Base-by-base conservation (phyloP, 495 filamentous ascomycete genomes). In the Neurospora sp. region DNA sequence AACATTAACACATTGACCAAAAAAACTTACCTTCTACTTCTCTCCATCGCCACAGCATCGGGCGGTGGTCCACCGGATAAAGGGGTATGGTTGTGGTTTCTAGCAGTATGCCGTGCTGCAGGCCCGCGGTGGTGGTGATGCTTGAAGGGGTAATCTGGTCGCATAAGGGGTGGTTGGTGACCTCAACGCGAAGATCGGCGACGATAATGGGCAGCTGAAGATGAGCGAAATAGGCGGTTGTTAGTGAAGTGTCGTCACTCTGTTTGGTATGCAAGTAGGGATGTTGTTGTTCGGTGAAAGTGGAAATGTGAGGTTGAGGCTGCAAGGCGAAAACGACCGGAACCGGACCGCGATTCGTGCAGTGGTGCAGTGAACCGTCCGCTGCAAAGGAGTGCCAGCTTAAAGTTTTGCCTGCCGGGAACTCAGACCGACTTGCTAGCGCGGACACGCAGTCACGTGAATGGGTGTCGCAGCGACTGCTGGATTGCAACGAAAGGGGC, bases 11-110 rank as follows among this genome's bases (percentile, higher is more conserved):
- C 10, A 24, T 13, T 24, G 21, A 15, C n/a, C n/a, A 54, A 2
- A 24, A 4, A 10, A 43, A 77, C 79, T 78, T 76, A 83, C 83
- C 81, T 81, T 74, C 83, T 78, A 74, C 81, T 83, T 71, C 83
- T 74, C 21, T 78, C 78, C 77, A 80, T 79, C 13, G 15, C 54
- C 54, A 19, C 28, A 19, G 54, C 54, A 19, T 66, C 54, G 15
- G 9, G 54, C 28, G 54, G 54, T 66, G 54, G 54, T 4, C 54
- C 28, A 3, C 54, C 54, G 2, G 28, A 66, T 19, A 66, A 66
- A 19, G 69, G 69, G 38, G 73, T 15, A 38, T 34, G 62, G 71
- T 69, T 73, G 38, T 48, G 71, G 71, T n/a, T 39, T 54, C 24
- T 24, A 24, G 24, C 48, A 59, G 48, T 15, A 59, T 59, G 48